Percentiles rank a stretch among this genome's conserved stretches.
Conservation (phyloP, 2,329 filamentous ascomycete genomes). For the Coniochaeta hoffmannii region DNA sequence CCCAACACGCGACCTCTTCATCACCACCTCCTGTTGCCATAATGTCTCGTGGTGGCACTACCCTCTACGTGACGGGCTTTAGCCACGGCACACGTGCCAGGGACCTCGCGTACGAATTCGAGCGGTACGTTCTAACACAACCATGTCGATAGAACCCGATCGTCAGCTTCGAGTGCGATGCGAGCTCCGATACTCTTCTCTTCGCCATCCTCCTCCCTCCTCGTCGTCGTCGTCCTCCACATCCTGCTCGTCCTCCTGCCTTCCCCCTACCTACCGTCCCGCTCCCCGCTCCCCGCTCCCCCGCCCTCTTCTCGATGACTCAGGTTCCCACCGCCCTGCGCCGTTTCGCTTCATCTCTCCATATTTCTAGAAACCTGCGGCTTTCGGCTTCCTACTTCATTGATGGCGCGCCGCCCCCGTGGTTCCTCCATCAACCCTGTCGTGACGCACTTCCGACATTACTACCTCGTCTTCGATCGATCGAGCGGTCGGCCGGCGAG, state of each 20-base stretch:
- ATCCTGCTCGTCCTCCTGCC: conserved; percentile 14
- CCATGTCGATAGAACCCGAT: conserved; percentile 40
- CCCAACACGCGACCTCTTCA: background rate
- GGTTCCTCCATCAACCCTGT: conserved; percentile 20
- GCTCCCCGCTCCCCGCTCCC: conserved; percentile 1
- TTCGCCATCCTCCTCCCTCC: conserved; percentile 15
- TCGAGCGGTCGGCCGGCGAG: conserved; percentile 39
- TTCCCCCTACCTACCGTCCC: conserved; percentile 5
- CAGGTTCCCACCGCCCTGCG: conserved; percentile 12
- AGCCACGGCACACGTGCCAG: conserved; percentile 97
- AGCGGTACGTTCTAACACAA: conserved; percentile 80
- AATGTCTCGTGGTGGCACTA: conserved; percentile 92
- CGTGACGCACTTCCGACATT: conserved; percentile 17
- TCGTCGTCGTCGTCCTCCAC: conserved; percentile 14
- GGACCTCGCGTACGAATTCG: conserved; percentile 99
- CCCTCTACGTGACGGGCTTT: conserved; percentile 98
- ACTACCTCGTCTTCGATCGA: conserved; percentile 23
- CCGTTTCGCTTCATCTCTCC: conserved; percentile 10
- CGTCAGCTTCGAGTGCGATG: conserved; percentile 36
- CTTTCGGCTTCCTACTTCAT: conserved; percentile 9
- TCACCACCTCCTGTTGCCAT: conserved; percentile 13
- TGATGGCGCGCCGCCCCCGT: conserved; percentile 25
- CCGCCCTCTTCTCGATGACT: no score
- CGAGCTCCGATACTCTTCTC: conserved; percentile 20
- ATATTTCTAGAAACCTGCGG: conserved; percentile 10